Evolutionary conservation across 2,329 filamentous ascomycete genomes (phyloP).

Genomic region (Beauveria rudraprayagi): DNA sequence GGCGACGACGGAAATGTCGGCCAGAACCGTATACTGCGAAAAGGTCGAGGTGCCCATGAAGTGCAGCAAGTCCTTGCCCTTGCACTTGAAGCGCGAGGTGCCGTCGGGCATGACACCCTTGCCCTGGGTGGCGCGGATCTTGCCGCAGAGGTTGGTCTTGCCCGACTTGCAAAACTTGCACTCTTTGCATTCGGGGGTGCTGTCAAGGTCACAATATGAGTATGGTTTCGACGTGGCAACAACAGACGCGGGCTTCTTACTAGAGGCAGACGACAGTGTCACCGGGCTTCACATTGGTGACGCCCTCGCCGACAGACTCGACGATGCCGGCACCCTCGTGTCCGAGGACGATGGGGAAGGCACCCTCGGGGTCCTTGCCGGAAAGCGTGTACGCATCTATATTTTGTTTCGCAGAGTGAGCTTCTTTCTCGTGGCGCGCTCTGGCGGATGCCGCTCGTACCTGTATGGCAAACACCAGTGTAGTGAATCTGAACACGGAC

Average conservation of each 20-base stretch:
- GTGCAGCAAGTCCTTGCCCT: conserved; percentile 90
- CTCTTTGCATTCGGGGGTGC: conserved; percentile 92
- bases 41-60: conserved; percentile 99
- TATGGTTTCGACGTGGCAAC: not conserved
- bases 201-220: conserved; percentile 25
- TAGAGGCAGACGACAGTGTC: conserved; percentile 89
- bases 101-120: conserved; percentile 96
- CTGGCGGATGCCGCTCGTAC: conserved; percentile 35
- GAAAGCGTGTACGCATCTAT: conserved; percentile 87
- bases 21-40: conserved; percentile 96
- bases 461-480: conserved; percentile 97
- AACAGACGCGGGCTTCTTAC: conserved; percentile 36
- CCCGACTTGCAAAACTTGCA: conserved; percentile 99
- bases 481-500: conserved; percentile 96
- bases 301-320: conserved; percentile 88
- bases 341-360: conserved; percentile 80
- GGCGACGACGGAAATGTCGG: conserved; percentile 95
- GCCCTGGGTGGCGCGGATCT: conserved; percentile 95
- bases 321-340: conserved; percentile 90
- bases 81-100: conserved; percentile 87
- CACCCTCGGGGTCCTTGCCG: conserved; percentile 94
- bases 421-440: not conserved
- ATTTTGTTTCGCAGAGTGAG: not conserved
- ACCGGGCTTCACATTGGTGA: conserved; percentile 87
- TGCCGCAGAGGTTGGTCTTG: conserved; percentile 98